Percentiles rank a stretch among this genome's conserved stretches.
These are phyloP conservation scores for Heterococcus sp. DNA, from an alignment of 108 stramenopile genomes.

Conservation along the genomic window DNA sequence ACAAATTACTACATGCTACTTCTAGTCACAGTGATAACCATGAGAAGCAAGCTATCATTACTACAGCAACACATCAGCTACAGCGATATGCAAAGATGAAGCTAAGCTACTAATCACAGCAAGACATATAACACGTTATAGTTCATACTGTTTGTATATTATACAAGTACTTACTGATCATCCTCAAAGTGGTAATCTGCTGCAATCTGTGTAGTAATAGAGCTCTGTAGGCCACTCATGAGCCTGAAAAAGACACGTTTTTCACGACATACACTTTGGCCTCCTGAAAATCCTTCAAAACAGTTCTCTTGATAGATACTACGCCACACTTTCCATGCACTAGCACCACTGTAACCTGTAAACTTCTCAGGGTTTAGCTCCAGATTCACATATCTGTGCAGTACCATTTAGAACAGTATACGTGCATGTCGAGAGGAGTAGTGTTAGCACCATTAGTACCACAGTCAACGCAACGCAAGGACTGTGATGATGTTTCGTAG, in stretches of 20 bases:
- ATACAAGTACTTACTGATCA: background rate
- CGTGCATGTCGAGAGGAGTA: too few relatives aligned
- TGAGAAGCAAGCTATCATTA: too few relatives aligned
- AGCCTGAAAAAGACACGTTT: conserved; percentile 53
- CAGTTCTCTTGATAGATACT: conserved; percentile 50
- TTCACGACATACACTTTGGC: conserved; percentile 41
- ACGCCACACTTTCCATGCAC: conserved; percentile 28
- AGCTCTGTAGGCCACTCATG: conserved; percentile 50
- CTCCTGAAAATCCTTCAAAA: conserved; percentile 24
- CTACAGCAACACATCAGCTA: too few relatives aligned
- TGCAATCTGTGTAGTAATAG: conserved; percentile 51
- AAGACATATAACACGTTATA: too few relatives aligned
- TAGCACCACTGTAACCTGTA: conserved; percentile 48
- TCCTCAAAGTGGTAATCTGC: conserved; percentile 40
- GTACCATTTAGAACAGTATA: background rate
- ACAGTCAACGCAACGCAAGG: too few relatives aligned
- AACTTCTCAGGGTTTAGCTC: conserved; percentile 49
- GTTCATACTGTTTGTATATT: too few relatives aligned
- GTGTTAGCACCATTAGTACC: too few relatives aligned
- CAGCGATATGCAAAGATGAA: too few relatives aligned
- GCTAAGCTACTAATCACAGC: too few relatives aligned
- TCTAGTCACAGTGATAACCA: too few relatives aligned
- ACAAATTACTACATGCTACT: too few relatives aligned
- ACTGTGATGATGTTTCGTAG: too few relatives aligned
- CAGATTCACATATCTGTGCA: conserved; percentile 50